Base-by-base conservation (phyloP, 1,284 basidiomycete species). In the Puccinia polysora region DNA sequence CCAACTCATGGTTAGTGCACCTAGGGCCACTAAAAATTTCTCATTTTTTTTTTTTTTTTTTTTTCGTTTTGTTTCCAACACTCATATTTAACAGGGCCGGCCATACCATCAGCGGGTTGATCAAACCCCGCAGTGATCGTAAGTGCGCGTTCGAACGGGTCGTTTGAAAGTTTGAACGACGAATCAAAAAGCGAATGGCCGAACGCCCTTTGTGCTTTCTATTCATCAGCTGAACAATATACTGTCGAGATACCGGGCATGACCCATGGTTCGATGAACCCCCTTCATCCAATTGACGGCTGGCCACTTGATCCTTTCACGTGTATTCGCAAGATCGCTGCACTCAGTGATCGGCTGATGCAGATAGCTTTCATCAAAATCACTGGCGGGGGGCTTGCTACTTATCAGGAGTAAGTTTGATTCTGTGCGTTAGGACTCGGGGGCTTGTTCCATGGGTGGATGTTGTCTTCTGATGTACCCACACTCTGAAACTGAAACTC, bases 71-170 rank as follows among this genome's bases (percentile, higher is more conserved):
- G n/a, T n/a, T n/a, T n/a, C n/a, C n/a, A n/a, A n/a, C n/a, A n/a
- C n/a, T n/a, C n/a, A n/a, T n/a, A n/a, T n/a, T 53, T 20, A 20
- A 50, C 49, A 71, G 68, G 68, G 68, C 68, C 5, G 56, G 58
- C 5, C n/a, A 52, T 28, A 23, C 68, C 4, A 59, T 71, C 12
- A 50, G 32, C 10, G 56, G 38, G 18, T 28, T 30, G 36, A 43
- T 55, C 23, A 58, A n/a, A 25, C 56, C 59, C 38, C 25, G 32
- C 36, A 28, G 12, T 43, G 56, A 62, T 62, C 58, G 68, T 71
- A 50, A 52, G 59, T 62, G 4, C 18, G 32, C 14, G 25, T 18
- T 45, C 28, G 38, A 47, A 30, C 5, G 30, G 1, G 4, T 8
- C 28, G 7, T 34, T 53, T 20, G 18, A 14, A 25, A 34, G 18